Percentiles rank a stretch among this genome's conserved stretches.
phyloP scores from a whole-genome alignment of 345 rosid species.

The Dovyalis caffra region DNA sequence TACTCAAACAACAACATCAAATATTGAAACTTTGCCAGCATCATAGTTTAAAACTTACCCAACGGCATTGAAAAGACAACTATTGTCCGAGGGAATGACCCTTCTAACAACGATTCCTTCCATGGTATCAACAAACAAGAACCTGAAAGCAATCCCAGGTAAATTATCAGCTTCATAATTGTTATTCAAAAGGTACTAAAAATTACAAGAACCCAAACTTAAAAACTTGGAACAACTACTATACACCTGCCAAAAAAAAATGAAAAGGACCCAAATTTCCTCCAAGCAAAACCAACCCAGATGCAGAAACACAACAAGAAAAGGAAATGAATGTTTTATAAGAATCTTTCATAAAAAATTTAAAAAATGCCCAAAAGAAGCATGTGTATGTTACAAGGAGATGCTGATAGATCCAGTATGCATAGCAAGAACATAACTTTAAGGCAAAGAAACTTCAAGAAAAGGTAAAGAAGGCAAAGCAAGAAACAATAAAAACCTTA shows the following conservation, averaged over 20 bases:
- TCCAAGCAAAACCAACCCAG: conserved; percentile 2
- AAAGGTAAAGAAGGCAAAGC: background rate
- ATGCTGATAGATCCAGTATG: background rate
- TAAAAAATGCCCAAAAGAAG: background rate
- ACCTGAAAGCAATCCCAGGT: conserved; percentile 13
- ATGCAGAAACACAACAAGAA: background rate
- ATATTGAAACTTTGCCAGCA: background rate
- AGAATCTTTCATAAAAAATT: background rate
- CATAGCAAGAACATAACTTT: background rate
- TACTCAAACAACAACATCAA: background rate
- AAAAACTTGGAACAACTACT: background rate
- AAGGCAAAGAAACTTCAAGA: background rate
- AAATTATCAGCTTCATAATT: background rate
- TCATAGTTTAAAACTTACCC: conserved; percentile 46
- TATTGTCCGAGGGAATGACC: conserved; percentile 94
- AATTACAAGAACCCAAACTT: background rate
- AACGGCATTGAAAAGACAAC: conserved; percentile 93
- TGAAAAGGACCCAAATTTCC: background rate
- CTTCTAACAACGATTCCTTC: conserved; percentile 78
- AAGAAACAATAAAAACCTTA: too few relatives aligned
- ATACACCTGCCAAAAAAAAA: background rate
- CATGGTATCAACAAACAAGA: conserved; percentile 4
- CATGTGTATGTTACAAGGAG: background rate
- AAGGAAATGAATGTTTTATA: background rate
- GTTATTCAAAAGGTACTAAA: background rate